Conservation (phyloP, 108 stramenopile species). For the Skeletonema grethae region DNA sequence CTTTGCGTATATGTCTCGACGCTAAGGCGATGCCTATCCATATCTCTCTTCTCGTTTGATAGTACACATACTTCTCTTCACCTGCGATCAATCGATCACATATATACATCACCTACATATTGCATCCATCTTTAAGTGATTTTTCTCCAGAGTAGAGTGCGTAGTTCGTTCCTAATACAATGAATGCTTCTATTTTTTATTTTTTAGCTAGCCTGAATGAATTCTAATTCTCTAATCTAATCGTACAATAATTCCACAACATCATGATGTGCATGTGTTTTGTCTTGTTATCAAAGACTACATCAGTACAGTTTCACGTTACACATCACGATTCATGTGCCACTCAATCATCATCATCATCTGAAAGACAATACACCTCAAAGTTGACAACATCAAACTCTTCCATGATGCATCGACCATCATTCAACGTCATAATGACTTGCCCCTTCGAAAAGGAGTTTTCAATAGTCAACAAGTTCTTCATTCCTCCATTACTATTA, state of each 20-base stretch:
- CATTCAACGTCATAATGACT: not conserved
- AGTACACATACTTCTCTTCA: no score
- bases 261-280: not conserved
- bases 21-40: no score
- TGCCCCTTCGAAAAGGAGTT: constrained; percentile 20
- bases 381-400: constrained; percentile 22
- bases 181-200: not conserved
- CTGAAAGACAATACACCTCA: constrained; percentile 22
- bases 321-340: no score
- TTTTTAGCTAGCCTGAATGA: not conserved
- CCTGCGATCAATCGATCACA: no score
- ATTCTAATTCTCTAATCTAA: not conserved
- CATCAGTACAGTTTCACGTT: no score
- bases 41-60: no score
- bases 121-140: no score
- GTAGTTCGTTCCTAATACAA: not conserved
- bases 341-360: not conserved
- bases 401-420: constrained; percentile 4
- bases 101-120: no score
- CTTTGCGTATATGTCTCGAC: no score
- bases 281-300: no score
- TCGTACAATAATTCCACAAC: not conserved
- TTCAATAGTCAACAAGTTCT: constrained; percentile 16
- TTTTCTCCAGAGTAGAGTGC: not conserved
- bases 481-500: not conserved